Evolutionary conservation across 257 asterid genomes (phyloP).

Genomic region (Forsythia suspensa): DNA sequence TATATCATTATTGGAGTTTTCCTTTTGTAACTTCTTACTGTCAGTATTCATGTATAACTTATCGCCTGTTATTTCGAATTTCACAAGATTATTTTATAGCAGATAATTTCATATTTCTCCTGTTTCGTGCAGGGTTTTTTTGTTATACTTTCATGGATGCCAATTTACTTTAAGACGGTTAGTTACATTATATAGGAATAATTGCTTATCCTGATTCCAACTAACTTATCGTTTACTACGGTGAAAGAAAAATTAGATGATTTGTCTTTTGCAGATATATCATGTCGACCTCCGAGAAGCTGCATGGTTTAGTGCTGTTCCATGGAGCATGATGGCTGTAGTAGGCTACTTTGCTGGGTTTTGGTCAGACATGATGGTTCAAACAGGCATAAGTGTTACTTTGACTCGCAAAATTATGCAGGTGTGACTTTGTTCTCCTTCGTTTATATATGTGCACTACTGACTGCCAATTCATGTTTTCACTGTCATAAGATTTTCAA

Average conservation of each 20-base stretch:
- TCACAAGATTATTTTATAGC: constrained; percentile 12
- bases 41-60: background rate
- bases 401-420: constrained; percentile 95
- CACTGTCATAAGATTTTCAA: background rate
- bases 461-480: background rate
- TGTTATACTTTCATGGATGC: constrained; percentile 98
- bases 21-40: background rate
- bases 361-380: constrained; percentile 81
- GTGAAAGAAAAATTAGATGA: constrained; percentile 17
- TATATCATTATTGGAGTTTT: background rate
- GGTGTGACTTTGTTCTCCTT: constrained; percentile 35
- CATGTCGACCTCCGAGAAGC: constrained; percentile 94
- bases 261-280: constrained; percentile 58
- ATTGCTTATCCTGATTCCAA: background rate
- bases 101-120: constrained; percentile 16
- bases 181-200: constrained; percentile 8
- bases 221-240: constrained; percentile 6
- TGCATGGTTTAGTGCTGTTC: constrained; percentile 98
- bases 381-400: constrained; percentile 74
- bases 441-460: background rate
- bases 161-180: constrained; percentile 92
- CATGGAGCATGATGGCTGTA: constrained; percentile 97
- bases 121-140: constrained; percentile 78
- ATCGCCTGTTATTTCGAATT: constrained; percentile 10
- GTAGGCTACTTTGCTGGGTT: constrained; percentile 88